Base-by-base conservation (phyloP, 352 stramenopile species). In the Globisporangium uncinulatum region DNA sequence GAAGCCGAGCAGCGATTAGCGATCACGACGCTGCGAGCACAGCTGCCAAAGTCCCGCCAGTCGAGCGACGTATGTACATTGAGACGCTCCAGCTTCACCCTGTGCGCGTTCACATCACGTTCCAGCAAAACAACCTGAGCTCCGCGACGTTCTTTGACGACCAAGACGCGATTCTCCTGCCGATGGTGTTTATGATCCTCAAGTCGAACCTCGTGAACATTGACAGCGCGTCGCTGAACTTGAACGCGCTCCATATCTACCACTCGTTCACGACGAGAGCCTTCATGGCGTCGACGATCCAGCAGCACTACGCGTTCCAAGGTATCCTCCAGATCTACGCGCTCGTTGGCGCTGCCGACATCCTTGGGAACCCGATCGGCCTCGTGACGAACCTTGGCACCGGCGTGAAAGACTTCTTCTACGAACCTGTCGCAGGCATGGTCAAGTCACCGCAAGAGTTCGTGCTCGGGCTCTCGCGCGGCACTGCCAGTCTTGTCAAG, bases 331-430 rank as follows among this genome's bases (percentile, higher is more conserved):
- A 96, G 57, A 76, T 94, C 19, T 96, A 96, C 45, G 86, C 83
- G 1, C 65, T 91, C 1, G 53, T 89, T 24, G 79, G 76, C 2
- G 76, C 80, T 6, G 78, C 77, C 0, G 88, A 97, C 57, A 85
- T 97, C 42, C 67, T 97, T 1, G 89, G 89, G 6, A 97, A 97
- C 42, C 89, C 89, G n/a, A 74, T 97, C 2, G 87, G 89, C 0
- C 69, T 97, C 6, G 79, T 97, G 17, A 89, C 73, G 14, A 96
- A 96, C 51, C 62, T 97, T 4, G 89, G 87, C 14, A 83, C 79
- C 0, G 89, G 89, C 0, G 80, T 97, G 0, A 94, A 92, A 31
- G 89, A 96, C 31, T 94, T 97, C 39, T 97, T 97, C 64, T 97
- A 96, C 56, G 86, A 97, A 51, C 88, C 89, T 0, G 72, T 83